phyloP scores from a whole-genome alignment of 2,329 filamentous ascomycete species.

The Gyromitra esculenta region DNA sequence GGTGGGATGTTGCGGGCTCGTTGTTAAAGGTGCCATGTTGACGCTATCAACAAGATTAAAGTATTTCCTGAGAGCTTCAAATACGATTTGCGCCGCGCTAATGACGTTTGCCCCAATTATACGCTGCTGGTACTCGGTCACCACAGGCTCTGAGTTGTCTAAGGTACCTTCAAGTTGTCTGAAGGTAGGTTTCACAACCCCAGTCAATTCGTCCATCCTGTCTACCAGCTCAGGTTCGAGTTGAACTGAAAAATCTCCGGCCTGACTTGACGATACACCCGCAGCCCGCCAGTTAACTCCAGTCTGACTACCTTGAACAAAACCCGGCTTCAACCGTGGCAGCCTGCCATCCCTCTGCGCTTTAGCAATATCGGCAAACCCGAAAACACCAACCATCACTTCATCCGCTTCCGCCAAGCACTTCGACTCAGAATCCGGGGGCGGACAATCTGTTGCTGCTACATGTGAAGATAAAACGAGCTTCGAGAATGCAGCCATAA shows the following conservation, averaged over 20 bases:
- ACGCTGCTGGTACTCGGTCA: slow-evolving; percentile 80
- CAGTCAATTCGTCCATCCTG: slow-evolving; percentile 83
- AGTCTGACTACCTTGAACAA: slow-evolving; percentile 82
- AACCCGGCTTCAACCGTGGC: slow-evolving; percentile 89
- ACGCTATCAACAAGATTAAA: slow-evolving; percentile 90
- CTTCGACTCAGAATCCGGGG: slow-evolving; percentile 91
- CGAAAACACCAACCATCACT: slow-evolving; percentile 90
- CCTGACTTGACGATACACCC: slow-evolving; percentile 61
- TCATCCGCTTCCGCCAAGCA: slow-evolving; percentile 98
- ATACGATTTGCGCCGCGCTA: slow-evolving; percentile 76
- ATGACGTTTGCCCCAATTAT: slow-evolving; percentile 85
- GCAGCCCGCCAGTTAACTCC: slow-evolving; percentile 83
- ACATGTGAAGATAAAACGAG: slow-evolving; percentile 97
- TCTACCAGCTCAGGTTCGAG: slow-evolving; percentile 83
- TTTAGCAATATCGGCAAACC: slow-evolving; percentile 93
- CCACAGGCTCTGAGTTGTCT: slow-evolving; percentile 78
- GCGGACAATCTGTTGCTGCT: slow-evolving; percentile 93
- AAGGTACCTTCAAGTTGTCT: slow-evolving; percentile 88
- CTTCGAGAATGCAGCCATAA: slow-evolving; percentile 99
- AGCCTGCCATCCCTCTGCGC: slow-evolving; percentile 94
- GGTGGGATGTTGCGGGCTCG: slow-evolving; percentile 83
- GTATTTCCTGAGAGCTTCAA: slow-evolving; percentile 91
- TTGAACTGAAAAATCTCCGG: slow-evolving; percentile 73
- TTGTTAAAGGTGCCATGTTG: slow-evolving; percentile 81
- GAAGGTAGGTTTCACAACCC: slow-evolving; percentile 84